Evolutionary conservation across 202 grass and related monocot genomes (phyloP).

Genomic region (Elaeis oleifera): DNA sequence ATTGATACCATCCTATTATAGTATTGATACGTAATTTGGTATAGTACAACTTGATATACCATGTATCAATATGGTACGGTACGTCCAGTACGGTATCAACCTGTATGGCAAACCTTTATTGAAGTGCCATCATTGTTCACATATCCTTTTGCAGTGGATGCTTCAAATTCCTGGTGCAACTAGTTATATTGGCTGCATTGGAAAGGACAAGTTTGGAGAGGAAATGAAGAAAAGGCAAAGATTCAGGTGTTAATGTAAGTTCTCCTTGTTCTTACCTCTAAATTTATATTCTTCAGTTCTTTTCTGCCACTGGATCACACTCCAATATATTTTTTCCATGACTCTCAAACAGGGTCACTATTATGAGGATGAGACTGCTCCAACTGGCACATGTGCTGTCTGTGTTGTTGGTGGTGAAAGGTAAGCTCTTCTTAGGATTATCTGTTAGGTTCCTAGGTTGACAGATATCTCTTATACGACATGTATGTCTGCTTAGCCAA

Average conservation of each 20-base stretch:
- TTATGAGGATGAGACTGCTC: constrained; percentile 69
- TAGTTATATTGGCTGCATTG: constrained; percentile 94
- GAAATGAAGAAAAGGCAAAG: constrained; percentile 84
- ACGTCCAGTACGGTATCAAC: no score
- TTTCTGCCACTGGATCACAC: no score
- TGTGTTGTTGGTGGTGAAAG: constrained; percentile 99
- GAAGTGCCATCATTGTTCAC: not conserved
- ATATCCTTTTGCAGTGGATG: constrained; percentile 74
- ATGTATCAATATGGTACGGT: no score
- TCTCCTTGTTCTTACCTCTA: no score
- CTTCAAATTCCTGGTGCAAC: constrained; percentile 86
- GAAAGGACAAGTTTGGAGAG: constrained; percentile 97
- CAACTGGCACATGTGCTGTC: constrained; percentile 92
- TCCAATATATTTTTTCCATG: not conserved
- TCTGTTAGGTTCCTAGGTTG: no score
- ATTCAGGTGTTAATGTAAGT: constrained; percentile 79
- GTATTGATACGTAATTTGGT: no score
- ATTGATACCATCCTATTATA: no score
- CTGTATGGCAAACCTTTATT: not conserved
- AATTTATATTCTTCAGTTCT: no score
- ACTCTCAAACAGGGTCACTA: constrained; percentile 62
- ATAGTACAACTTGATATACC: no score
- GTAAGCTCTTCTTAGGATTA: constrained; percentile 16
- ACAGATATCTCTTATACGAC: no score
- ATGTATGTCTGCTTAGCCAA: no score